These are phyloP conservation scores for Fusarium pseudograminearum DNA, from an alignment of 2,329 filamentous ascomycete species.

Conservation along the genomic window DNA sequence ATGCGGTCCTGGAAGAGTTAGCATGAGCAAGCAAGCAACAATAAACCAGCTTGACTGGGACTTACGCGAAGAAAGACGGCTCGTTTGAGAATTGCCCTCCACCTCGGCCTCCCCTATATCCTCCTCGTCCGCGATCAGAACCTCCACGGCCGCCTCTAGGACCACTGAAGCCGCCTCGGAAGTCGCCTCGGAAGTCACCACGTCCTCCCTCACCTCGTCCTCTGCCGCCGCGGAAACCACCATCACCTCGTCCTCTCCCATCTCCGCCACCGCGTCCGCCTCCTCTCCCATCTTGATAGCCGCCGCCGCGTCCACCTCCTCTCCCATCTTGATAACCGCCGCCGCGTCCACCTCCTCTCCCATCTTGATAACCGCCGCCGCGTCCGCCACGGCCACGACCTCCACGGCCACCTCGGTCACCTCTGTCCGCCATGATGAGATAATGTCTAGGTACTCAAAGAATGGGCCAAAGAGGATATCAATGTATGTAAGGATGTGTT, in stretches of 20 bases:
- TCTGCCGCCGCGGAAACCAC: slow-evolving; percentile 20
- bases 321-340: neutral
- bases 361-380: slow-evolving; percentile 32
- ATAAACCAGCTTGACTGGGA: neutral
- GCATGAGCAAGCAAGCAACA: neutral
- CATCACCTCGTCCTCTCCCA: slow-evolving; percentile 24
- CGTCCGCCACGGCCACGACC: slow-evolving; percentile 43
- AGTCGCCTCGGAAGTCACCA: slow-evolving; percentile 16
- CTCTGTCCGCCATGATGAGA: slow-evolving; percentile 47
- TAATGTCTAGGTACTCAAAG: neutral
- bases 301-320: slow-evolving; percentile 40
- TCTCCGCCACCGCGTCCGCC: slow-evolving; percentile 38
- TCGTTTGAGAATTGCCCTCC: slow-evolving; percentile 15
- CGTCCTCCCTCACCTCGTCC: slow-evolving; percentile 16
- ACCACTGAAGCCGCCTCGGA: slow-evolving; percentile 34
- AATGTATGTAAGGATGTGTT: slow-evolving; percentile 1
- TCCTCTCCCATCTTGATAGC: slow-evolving; percentile 33
- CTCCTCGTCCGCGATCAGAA: slow-evolving; percentile 39
- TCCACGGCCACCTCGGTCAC: slow-evolving; percentile 43
- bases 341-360: slow-evolving; percentile 30
- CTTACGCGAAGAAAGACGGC: slow-evolving; percentile 41
- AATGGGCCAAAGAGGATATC: neutral
- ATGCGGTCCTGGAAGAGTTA: slow-evolving; percentile 43
- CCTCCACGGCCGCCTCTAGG: slow-evolving; percentile 38
- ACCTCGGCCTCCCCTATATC: slow-evolving; percentile 32